phyloP scores from a whole-genome alignment of 306 rosid species.

The Cicer arietinum region DNA sequence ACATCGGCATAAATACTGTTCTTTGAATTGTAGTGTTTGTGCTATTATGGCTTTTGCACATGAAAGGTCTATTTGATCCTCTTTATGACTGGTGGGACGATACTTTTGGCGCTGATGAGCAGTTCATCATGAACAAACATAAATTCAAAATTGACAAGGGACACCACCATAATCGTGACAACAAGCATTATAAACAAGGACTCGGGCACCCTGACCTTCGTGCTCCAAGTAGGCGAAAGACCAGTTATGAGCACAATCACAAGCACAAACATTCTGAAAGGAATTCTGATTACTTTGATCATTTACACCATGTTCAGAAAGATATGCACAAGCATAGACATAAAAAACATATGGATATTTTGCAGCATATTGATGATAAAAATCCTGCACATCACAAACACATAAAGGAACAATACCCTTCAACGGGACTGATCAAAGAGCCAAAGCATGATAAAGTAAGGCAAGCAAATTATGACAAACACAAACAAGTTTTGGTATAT shows the following conservation, averaged over 20 bases:
- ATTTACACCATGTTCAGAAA: constrained; percentile 60
- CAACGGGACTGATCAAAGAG: constrained; percentile 40
- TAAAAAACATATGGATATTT: constrained; percentile 42
- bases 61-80: constrained; percentile 91
- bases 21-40: constrained; percentile 66
- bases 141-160: constrained; percentile 45
- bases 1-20: constrained; percentile 34
- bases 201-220: constrained; percentile 50
- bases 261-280: constrained; percentile 58
- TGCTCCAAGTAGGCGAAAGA: constrained; percentile 53
- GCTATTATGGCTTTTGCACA: constrained; percentile 79
- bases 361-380: constrained; percentile 48
- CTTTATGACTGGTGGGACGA: constrained; percentile 89
- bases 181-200: constrained; percentile 53
- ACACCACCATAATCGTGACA: constrained; percentile 42
- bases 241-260: constrained; percentile 53
- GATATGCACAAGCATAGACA: constrained; percentile 65
- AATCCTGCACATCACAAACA: constrained; percentile 43
- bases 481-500: constrained; percentile 40
- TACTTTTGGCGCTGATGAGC: constrained; percentile 51
- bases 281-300: constrained; percentile 50
- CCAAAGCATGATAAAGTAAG: constrained; percentile 43
- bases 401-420: constrained; percentile 47
- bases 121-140: constrained; percentile 37
- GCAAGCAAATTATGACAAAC: constrained; percentile 43